phyloP scores from a whole-genome alignment of 768 basidiomycete genomes.

The Obba rivulosa region DNA sequence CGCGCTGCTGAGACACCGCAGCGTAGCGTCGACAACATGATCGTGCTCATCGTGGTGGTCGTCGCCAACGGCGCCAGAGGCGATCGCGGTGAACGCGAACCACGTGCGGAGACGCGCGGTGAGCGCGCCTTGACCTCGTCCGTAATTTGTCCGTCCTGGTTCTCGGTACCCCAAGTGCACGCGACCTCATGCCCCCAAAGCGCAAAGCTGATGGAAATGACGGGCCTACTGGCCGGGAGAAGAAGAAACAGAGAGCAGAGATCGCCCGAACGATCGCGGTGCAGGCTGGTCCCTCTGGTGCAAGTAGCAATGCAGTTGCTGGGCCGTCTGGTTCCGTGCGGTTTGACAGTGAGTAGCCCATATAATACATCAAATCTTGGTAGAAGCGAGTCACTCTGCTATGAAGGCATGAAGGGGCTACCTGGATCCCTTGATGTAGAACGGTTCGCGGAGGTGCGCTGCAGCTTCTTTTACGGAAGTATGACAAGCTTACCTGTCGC shows the following conservation, averaged over 20 bases:
- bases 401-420: slow-evolving; percentile 50
- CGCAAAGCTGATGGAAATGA: slow-evolving; percentile 29
- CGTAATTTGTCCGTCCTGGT: too few species aligned
- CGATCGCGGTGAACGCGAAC: too few species aligned
- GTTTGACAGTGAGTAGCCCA: slow-evolving; percentile 34
- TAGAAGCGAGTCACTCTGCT: not conserved
- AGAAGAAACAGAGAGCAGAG: slow-evolving; percentile 65
- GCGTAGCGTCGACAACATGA: slow-evolving; percentile 34
- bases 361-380: not conserved
- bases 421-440: slow-evolving; percentile 82
- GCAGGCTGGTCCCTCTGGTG: slow-evolving; percentile 30
- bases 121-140: too few species aligned
- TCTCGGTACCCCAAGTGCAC: too few species aligned
- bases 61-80: too few species aligned
- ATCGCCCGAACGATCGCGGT: slow-evolving; percentile 65
- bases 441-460: slow-evolving; percentile 72
- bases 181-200: slow-evolving; percentile 34
- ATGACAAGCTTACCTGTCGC: not conserved
- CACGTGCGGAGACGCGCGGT: too few species aligned
- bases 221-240: slow-evolving; percentile 39
- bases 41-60: slow-evolving; percentile 8
- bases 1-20: slow-evolving; percentile 18
- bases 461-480: not conserved
- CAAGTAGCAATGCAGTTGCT: slow-evolving; percentile 25
- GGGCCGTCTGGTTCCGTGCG: slow-evolving; percentile 36